Base-by-base conservation (phyloP, 306 rosid genomes). In the Corylus americana region DNA sequence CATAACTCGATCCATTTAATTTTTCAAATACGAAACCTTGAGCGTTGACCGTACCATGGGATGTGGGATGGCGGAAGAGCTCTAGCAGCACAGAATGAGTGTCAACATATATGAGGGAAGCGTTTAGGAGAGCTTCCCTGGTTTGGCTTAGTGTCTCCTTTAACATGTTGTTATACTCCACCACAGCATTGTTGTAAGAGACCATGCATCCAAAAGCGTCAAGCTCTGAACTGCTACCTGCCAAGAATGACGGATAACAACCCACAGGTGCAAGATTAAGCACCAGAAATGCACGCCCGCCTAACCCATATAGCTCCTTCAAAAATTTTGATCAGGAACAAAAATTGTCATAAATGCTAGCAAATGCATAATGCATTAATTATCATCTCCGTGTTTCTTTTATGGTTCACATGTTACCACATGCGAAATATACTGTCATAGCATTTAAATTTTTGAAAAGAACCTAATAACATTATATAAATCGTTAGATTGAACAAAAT, bases 191-290 rank as follows among this genome's bases (percentile, higher is more conserved):
- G 83, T 89, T 90, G 85, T 85, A 79, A 70, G 98, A 85, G 77
- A 82, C 27, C 49, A 85, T 76, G 89, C 98, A 92, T 64, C 98
- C 96, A 86, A 81, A 83, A 66, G 76, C 80, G 79, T 95, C 98
- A n/a, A 87, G 25, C 39, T 92, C 98, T 7, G 89, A 85, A 59
- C 4, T 79, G 17, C 55, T 70, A 72, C 87, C 76, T 69, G 74
- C 96, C 85, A 91, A 71, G 5, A 74, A 20, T 64, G 91, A 79
- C 48, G 97, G 97, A 58, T 90, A 95, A 53, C 98, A 95, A 63
- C 98, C 98, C 50, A 92, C 87, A 0, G 98, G 98, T 35, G 87
- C 98, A 62, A 92, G 87, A 77, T 92, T 95, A 47, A 89, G 83
- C 57, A 91, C 92, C 77, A 89, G 12, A 91, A 91, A 90, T 50